Percentiles rank a stretch among this genome's conserved stretches.
These are phyloP conservation scores for Rhodamnia rubescens DNA, from an alignment of 345 rosid species.

Conservation along the genomic window DNA sequence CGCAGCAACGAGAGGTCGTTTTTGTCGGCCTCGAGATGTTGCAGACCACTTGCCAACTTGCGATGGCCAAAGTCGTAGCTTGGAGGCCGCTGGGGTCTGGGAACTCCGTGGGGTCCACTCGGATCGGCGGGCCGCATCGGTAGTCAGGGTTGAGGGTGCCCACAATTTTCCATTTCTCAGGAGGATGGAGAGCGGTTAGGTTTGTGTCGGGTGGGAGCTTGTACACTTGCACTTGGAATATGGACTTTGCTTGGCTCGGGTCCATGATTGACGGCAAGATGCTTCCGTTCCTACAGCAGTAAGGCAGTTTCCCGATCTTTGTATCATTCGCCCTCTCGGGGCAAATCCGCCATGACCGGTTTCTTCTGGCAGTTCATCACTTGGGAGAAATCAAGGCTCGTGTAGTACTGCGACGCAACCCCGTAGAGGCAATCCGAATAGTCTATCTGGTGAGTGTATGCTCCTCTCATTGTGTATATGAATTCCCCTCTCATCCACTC, in stretches of 20 bases:
- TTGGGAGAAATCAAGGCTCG: constrained; percentile 49
- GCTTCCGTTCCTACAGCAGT: constrained; percentile 70
- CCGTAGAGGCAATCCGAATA: constrained; percentile 53
- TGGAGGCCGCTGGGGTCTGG: constrained; percentile 62
- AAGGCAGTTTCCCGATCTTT: constrained; percentile 48
- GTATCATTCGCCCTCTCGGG: constrained; percentile 42
- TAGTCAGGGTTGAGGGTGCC: constrained; percentile 67
- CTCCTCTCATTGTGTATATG: constrained; percentile 74
- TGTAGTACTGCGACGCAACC: constrained; percentile 38
- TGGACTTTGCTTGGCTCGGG: constrained; percentile 31
- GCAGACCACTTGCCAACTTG: constrained; percentile 81
- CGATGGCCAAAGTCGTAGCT: constrained; percentile 29
- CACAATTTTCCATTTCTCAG: constrained; percentile 55
- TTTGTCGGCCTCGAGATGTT: constrained; percentile 59
- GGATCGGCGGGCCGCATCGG: constrained; percentile 57
- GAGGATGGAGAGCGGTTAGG: constrained; percentile 60
- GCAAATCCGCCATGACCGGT: constrained; percentile 71
- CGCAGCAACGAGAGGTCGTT: constrained; percentile 58
- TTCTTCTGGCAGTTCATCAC: constrained; percentile 63
- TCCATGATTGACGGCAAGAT: constrained; percentile 64
- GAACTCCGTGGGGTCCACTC: constrained; percentile 58
- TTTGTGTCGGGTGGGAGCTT: constrained; percentile 69
- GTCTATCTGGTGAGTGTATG: constrained; percentile 49
- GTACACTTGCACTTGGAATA: constrained; percentile 68
- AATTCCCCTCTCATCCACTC: constrained; percentile 91